Evolutionary conservation across 768 basidiomycete species (phyloP).

Genomic region (Sutorius australiensis): DNA sequence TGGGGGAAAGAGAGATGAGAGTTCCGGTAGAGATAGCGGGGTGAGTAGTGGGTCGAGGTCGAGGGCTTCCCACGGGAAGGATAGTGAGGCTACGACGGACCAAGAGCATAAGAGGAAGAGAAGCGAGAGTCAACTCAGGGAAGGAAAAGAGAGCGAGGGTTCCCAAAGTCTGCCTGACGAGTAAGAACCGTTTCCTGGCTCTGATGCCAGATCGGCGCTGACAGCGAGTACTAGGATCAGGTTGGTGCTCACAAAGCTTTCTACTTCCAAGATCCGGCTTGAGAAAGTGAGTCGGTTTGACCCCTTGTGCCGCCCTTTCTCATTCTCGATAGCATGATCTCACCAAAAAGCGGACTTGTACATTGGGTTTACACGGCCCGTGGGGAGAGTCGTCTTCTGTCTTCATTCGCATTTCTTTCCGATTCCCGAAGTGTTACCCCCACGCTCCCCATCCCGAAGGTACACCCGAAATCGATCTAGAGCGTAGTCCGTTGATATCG

Average conservation of each 20-base stretch:
- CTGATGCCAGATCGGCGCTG: background rate
- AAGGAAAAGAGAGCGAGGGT: slow-evolving; percentile 33
- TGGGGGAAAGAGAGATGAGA: slow-evolving; percentile 51
- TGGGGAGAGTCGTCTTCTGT: slow-evolving; percentile 86
- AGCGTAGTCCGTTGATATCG: slow-evolving; percentile 77
- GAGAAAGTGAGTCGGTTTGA: slow-evolving; percentile 61
- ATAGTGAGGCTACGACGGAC: slow-evolving; percentile 6
- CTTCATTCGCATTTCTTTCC: slow-evolving; percentile 85
- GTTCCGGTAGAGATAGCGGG: slow-evolving; percentile 51
- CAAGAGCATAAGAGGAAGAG: slow-evolving; percentile 33
- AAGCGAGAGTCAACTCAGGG: slow-evolving; percentile 43
- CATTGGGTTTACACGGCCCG: slow-evolving; percentile 82
- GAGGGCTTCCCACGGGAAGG: slow-evolving; percentile 28
- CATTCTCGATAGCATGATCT: slow-evolving; percentile 51
- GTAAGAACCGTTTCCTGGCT: slow-evolving; percentile 37
- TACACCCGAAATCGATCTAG: slow-evolving; percentile 74
- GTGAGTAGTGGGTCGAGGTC: slow-evolving; percentile 43
- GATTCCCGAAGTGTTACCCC: slow-evolving; percentile 83
- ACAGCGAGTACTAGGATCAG: slow-evolving; percentile 51
- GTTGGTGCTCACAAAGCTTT: slow-evolving; percentile 62
- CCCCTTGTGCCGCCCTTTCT: slow-evolving; percentile 4
- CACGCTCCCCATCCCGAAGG: slow-evolving; percentile 56
- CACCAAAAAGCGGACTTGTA: slow-evolving; percentile 72
- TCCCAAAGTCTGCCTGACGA: slow-evolving; percentile 66
- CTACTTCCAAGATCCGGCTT: slow-evolving; percentile 69